phyloP scores from a whole-genome alignment of 305 asterid genomes.

The Coffea humblotiana region DNA sequence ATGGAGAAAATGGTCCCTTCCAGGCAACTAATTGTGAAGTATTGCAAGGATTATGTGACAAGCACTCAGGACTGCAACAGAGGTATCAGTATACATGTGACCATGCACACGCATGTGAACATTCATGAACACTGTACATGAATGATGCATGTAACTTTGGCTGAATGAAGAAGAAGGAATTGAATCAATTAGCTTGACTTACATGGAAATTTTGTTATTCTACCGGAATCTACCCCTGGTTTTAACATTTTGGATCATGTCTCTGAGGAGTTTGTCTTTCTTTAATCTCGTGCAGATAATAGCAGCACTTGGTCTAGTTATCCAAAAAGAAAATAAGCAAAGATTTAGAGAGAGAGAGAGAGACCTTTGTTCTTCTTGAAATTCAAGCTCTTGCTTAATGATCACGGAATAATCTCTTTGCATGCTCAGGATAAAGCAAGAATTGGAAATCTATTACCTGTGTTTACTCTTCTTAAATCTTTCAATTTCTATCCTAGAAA shows the following conservation, averaged over 20 bases:
- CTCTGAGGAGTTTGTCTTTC: not conserved
- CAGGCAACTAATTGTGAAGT: constrained; percentile 58
- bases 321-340: not conserved
- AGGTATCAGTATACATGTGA: constrained; percentile 32
- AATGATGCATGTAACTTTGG: not conserved
- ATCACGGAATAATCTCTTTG: not conserved
- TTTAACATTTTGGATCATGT: not conserved
- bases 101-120: not conserved
- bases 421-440: not conserved
- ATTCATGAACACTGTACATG: not conserved
- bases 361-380: not conserved
- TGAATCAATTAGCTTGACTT: not conserved
- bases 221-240: not conserved
- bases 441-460: not conserved
- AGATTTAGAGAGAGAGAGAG: too few species aligned
- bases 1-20: constrained; percentile 88
- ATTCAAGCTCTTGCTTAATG: not conserved
- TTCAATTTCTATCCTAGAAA: not conserved
- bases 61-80: constrained; percentile 63
- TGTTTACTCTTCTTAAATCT: not conserved
- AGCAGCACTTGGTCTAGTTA: not conserved
- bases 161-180: not conserved
- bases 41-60: constrained; percentile 36
- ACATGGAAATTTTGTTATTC: not conserved
- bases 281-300: not conserved